Conservation (phyloP, 2,329 filamentous ascomycete genomes). For the Ophiocordyceps australis region DNA sequence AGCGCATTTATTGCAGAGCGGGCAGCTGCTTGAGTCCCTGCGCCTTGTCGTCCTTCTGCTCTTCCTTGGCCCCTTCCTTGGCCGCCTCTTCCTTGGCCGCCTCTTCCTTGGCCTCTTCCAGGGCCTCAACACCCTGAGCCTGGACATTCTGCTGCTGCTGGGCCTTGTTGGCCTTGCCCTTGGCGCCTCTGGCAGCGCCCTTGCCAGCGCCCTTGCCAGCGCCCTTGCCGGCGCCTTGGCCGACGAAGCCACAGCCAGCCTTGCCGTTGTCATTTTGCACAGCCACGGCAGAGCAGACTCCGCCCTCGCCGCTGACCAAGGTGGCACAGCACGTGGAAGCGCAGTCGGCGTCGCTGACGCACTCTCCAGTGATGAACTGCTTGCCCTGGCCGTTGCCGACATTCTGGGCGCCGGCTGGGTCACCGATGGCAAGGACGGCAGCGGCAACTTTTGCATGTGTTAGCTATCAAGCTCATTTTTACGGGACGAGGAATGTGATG, state of each 20-base stretch:
- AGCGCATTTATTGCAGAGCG: background rate
- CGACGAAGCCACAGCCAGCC: constrained; percentile 14
- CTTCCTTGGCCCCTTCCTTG: too few species aligned
- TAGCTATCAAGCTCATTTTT: too few species aligned
- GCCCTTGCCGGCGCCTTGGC: background rate
- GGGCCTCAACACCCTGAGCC: background rate
- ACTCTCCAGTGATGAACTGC: constrained; percentile 11
- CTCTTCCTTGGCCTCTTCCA: background rate
- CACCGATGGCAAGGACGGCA: constrained; percentile 5
- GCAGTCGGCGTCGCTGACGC: constrained; percentile 9
- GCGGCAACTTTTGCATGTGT: constrained; percentile 2
- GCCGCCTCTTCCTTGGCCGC: too few species aligned
- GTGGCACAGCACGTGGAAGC: constrained; percentile 12
- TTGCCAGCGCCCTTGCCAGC: background rate
- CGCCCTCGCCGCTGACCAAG: constrained; percentile 3
- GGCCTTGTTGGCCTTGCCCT: background rate
- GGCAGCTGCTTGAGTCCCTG: background rate
- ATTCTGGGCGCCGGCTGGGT: constrained; percentile 6
- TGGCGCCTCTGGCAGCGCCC: background rate
- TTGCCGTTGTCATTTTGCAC: constrained; percentile 7
- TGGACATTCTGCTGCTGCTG: background rate
- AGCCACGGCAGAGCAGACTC: constrained; percentile 13
- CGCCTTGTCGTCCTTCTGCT: background rate
- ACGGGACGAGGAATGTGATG: too few species aligned
- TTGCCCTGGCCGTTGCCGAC: constrained; percentile 7